Percentiles rank a stretch among this genome's conserved stretches.
Conservation (phyloP, 2,329 filamentous ascomycete genomes). For the Clarireedia sp. region DNA sequence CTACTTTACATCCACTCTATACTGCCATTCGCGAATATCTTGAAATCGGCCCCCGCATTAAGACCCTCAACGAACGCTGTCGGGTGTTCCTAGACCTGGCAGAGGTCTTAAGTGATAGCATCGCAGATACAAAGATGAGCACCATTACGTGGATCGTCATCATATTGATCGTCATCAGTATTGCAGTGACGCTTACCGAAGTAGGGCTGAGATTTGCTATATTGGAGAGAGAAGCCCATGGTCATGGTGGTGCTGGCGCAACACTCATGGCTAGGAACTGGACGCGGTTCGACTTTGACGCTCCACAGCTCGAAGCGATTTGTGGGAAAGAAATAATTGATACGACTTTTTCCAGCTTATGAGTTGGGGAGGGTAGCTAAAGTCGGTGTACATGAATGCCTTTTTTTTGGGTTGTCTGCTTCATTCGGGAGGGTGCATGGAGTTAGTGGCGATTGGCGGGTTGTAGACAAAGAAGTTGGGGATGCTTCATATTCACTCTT, state of each 20-base stretch:
- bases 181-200: slow-evolving; percentile 83
- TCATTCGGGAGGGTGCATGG: not conserved
- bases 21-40: slow-evolving; percentile 92
- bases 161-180: slow-evolving; percentile 81
- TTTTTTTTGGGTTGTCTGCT: not conserved
- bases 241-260: not conserved
- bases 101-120: slow-evolving; percentile 86
- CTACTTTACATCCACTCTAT: slow-evolving; percentile 89
- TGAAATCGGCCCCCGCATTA: slow-evolving; percentile 91
- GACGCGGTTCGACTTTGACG: slow-evolving; percentile 23
- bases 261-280: slow-evolving; percentile 18
- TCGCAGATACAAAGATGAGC: slow-evolving; percentile 93
- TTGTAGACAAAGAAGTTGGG: no score
- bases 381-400: not conserved
- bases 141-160: slow-evolving; percentile 98
- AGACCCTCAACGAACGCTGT: slow-evolving; percentile 94
- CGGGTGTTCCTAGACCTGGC: slow-evolving; percentile 93
- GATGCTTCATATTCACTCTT: no score
- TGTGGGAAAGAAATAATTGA: slow-evolving; percentile 24
- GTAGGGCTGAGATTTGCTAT: slow-evolving; percentile 81
- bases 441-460: not conserved
- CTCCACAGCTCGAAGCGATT: slow-evolving; percentile 24
- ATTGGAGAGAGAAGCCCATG: slow-evolving; percentile 36
- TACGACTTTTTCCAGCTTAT: slow-evolving; percentile 20
- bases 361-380: not conserved